A percentile compares a stretch with the other conserved stretches of the same genome.
Conservation (phyloP, 768 basidiomycete species). For the Suillus decipiens region DNA sequence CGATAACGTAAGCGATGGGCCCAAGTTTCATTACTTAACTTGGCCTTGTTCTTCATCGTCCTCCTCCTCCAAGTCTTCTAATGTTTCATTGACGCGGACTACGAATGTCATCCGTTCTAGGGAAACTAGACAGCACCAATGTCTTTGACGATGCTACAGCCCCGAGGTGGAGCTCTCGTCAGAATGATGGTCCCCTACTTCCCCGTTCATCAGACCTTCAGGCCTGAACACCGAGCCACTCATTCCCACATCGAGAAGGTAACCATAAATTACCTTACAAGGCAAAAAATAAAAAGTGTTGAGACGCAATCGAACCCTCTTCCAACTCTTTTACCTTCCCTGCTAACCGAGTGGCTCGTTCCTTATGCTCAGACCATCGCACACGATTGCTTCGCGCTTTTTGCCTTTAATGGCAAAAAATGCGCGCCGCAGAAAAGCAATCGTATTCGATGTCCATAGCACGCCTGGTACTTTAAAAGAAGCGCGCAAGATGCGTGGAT, state of each 20-base stretch:
- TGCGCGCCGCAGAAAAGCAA: background rate
- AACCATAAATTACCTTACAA: background rate
- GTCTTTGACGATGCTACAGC: background rate
- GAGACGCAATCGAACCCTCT: background rate
- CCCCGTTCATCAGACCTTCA: background rate
- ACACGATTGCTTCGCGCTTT: background rate
- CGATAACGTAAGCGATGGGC: background rate
- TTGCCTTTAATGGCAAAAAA: background rate
- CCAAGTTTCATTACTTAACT: background rate
- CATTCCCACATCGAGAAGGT: background rate
- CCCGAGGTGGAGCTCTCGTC: background rate
- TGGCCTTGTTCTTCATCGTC: background rate
- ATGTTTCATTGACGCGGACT: background rate
- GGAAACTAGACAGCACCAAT: background rate
- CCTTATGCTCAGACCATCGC: background rate
- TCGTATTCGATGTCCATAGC: constrained; percentile 1
- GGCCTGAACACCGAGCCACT: background rate
- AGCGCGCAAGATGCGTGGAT: background rate
- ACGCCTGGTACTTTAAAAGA: background rate
- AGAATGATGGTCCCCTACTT: background rate
- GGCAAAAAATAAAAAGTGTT: background rate
- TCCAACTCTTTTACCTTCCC: background rate
- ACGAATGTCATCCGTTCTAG: too few relatives aligned
- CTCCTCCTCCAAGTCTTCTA: background rate
- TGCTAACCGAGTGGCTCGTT: background rate